Evolutionary conservation across 2,329 filamentous ascomycete species (phyloP), one percentile per base, ranked within the genome.

Genomic region (Microcyclospora pomicola): DNA sequence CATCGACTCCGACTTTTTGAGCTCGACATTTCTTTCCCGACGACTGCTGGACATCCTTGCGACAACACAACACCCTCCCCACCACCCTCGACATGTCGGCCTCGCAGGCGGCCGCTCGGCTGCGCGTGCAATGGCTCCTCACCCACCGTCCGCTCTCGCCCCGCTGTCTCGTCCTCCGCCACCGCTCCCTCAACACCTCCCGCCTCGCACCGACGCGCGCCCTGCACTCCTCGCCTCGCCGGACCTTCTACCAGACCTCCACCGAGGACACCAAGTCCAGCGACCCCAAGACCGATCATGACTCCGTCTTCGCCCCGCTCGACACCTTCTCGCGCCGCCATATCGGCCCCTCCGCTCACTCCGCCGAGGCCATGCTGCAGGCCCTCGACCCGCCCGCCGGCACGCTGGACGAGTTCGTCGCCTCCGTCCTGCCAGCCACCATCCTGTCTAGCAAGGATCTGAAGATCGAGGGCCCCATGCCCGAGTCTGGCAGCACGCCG

Each of bases 331-430:
- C 81, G 39, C 72, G 80, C 41, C 77, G 88, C 35, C 88, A 95
- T 63, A 93, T 95, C 63, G 87, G 87, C 1, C 86, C 86, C 3
- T 77, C 80, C 36, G 69, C 78, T 27, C 65, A 69, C 33, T 77
- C 82, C 38, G 73, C 77, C 1, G 66, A 77, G 48, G 68, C 77
- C 53, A 95, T 96, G 88, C 75, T 95, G 42, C 73, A 78, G 50
- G 71, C 72, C 1, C 68, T 96, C 31, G 78, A 84, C 42, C 83
- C 85, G 13, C 82, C 83, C 0, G 80, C 69, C 9, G 66, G 70
- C 43, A 78, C 71, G 33, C 61, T 96, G 41, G 85, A 95, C 46
- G 77, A 83, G 19, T 94, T 96, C 54, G 74, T 95, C 31, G 68
- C 73, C 51, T 76, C 93, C 62, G 87, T 95, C 35, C 69, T 96